Conservation (phyloP, 352 stramenopile species). For the Globisporangium carolinianum region DNA sequence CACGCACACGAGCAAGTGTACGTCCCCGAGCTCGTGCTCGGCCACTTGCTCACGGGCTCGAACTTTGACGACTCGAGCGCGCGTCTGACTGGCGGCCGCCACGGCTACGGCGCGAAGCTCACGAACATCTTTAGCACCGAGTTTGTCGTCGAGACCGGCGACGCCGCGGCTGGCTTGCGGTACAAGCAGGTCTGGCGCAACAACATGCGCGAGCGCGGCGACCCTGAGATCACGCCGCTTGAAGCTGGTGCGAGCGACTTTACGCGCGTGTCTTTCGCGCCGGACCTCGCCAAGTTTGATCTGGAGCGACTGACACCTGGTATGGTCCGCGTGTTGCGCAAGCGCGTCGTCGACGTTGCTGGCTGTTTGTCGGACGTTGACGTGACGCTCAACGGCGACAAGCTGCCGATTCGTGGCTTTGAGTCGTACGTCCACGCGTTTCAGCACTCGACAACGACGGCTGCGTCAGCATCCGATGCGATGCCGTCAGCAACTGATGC, state of each 20-base stretch:
- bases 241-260: constrained; percentile 89
- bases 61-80: constrained; percentile 99
- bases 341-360: constrained; percentile 98
- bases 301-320: constrained; percentile 93
- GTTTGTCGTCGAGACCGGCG: constrained; percentile 98
- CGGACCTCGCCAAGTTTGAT: constrained; percentile 95
- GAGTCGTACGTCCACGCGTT: constrained; percentile 95
- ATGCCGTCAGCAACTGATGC: too few relatives aligned
- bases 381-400: constrained; percentile 91
- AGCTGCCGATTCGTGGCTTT: constrained; percentile 90
- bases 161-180: constrained; percentile 72
- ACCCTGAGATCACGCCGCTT: constrained; percentile 80
- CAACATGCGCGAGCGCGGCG: constrained; percentile 93
- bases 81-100: constrained; percentile 94
- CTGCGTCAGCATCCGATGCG: background rate
- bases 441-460: constrained; percentile 45
- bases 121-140: constrained; percentile 99
- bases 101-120: constrained; percentile 96
- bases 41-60: constrained; percentile 96
- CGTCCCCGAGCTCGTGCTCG: constrained; percentile 97
- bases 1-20: constrained; percentile 98
- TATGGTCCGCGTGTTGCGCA: constrained; percentile 91
- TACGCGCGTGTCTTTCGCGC: constrained; percentile 96
- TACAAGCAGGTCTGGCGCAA: constrained; percentile 93
- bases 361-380: constrained; percentile 90